Conservation (phyloP, 352 stramenopile species). For the Globisporangium camurandrum region DNA sequence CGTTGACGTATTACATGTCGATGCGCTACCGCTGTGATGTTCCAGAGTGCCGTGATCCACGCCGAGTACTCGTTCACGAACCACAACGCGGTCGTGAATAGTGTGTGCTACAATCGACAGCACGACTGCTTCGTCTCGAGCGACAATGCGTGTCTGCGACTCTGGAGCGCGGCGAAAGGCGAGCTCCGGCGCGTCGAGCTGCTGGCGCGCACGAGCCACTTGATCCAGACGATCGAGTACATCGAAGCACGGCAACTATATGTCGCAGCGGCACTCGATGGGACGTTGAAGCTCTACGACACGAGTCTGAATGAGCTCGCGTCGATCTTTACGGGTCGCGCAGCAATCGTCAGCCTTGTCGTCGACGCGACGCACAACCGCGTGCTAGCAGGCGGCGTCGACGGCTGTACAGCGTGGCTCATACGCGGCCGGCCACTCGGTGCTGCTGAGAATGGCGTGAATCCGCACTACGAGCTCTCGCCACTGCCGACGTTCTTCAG, state of each 20-base stretch:
- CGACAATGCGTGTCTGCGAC: constrained; percentile 35
- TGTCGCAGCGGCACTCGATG: constrained; percentile 51
- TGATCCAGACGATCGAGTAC: constrained; percentile 58
- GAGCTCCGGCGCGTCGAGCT: constrained; percentile 45
- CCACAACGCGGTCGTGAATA: constrained; percentile 53
- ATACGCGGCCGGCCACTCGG: constrained; percentile 35
- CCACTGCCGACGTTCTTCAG: constrained; percentile 38
- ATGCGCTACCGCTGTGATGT: constrained; percentile 21
- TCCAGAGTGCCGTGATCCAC: constrained; percentile 66
- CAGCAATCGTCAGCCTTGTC: constrained; percentile 41
- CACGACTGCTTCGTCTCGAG: constrained; percentile 61
- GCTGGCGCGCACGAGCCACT: constrained; percentile 40
- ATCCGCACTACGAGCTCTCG: constrained; percentile 55
- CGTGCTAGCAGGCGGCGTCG: constrained; percentile 50
- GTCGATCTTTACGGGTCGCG: constrained; percentile 35
- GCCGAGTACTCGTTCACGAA: constrained; percentile 42
- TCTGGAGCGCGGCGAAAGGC: constrained; percentile 26
- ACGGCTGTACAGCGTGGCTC: constrained; percentile 56
- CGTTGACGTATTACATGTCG: no score
- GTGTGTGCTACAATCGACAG: constrained; percentile 60
- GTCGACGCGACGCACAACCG: constrained; percentile 47
- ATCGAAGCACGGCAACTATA: constrained; percentile 54
- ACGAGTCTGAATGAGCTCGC: constrained; percentile 46
- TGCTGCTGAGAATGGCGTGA: constrained; percentile 30
- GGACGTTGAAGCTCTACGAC: constrained; percentile 58